Percentiles rank a stretch among this genome's conserved stretches.
These are phyloP conservation scores for Clonostachys solani DNA, from an alignment of 2,329 filamentous ascomycete genomes.

Conservation along the genomic window DNA sequence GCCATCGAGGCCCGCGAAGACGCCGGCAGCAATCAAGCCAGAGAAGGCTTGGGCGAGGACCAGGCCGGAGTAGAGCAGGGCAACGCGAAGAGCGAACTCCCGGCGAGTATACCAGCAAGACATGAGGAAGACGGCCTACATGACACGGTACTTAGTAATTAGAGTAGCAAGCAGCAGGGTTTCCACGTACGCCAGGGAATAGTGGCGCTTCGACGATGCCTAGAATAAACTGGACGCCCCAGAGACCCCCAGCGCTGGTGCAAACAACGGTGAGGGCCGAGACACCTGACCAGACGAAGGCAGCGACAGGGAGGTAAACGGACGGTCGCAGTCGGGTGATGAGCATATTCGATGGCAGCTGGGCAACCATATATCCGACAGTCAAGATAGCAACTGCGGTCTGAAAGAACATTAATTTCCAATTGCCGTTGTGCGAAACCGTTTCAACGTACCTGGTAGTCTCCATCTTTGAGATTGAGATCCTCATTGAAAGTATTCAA, in stretches of 20 bases:
- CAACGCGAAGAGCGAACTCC: constrained; percentile 50
- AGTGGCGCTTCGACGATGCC: constrained; percentile 47
- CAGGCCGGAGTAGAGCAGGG: constrained; percentile 52
- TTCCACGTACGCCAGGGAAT: constrained; percentile 31
- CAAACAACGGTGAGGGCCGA: constrained; percentile 43
- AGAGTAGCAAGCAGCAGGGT: background rate
- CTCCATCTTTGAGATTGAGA: constrained; percentile 1
- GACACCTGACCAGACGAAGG: constrained; percentile 35
- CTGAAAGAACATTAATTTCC: background rate
- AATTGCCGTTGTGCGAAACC: background rate
- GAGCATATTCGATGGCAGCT: constrained; percentile 44
- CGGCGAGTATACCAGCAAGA: constrained; percentile 51
- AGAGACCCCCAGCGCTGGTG: constrained; percentile 38
- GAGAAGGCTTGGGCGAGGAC: constrained; percentile 61
- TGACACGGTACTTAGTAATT: background rate
- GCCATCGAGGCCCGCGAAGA: constrained; percentile 51
- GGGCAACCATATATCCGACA: constrained; percentile 17
- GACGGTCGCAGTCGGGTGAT: constrained; percentile 42
- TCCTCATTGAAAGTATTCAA: constrained; percentile 3
- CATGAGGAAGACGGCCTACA: constrained; percentile 38
- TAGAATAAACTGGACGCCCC: constrained; percentile 39
- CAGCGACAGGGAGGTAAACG: constrained; percentile 43
- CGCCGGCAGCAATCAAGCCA: constrained; percentile 55
- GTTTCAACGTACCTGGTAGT: constrained; percentile 2
- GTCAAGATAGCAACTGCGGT: constrained; percentile 4